Evolutionary conservation across 2,329 filamentous ascomycete species (phyloP), one percentile per base, ranked within the genome.

Genomic region (Metarhizium sp.): DNA sequence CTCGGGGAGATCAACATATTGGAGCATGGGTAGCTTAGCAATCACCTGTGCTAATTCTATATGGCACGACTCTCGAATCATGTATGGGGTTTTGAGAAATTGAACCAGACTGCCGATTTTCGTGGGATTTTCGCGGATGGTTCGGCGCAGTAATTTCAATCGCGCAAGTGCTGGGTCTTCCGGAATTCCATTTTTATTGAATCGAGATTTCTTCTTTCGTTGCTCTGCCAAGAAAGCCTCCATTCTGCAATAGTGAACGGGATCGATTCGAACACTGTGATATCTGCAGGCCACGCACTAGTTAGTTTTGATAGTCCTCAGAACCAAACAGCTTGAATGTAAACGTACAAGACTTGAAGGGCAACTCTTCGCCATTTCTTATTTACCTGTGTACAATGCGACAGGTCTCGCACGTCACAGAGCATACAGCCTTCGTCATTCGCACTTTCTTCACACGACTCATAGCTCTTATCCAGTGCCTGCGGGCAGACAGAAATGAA

Each of bases 201-300:
- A 86, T 64, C 85, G 82, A 40, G 85, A 86, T 57, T 81, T 81
- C 59, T 85, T 85, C 68, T 88, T 90, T 59, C 92, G 87, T 69
- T 82, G 85, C 63, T 92, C 89, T 53, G 88, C 82, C 40, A 96
- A 81, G 62, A 87, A 77, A 57, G 88, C 86, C 71, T 97, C 92
- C 63, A 88, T 86, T 60, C 88, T 84, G 75, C 92, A 97, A 73
- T 96, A 96, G 72, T 97, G 92, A 36, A 96, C 92, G 18, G 88
- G 82, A 68, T 97, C 92, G 68, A 97, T 94, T 57, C 92, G 88
- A 61, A 97, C 85, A 75, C 90, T 92, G 64, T 86, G 85, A 69
- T 95, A 95, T 61, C 90, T 95, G 64, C 42, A 42, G 52, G 20
- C 40, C 29, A 14, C 30, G 32, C 6, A 25, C 38, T 8, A 6